Base-by-base conservation (phyloP, 1,139 yeast species). In the Yamadazyma sp. region DNA sequence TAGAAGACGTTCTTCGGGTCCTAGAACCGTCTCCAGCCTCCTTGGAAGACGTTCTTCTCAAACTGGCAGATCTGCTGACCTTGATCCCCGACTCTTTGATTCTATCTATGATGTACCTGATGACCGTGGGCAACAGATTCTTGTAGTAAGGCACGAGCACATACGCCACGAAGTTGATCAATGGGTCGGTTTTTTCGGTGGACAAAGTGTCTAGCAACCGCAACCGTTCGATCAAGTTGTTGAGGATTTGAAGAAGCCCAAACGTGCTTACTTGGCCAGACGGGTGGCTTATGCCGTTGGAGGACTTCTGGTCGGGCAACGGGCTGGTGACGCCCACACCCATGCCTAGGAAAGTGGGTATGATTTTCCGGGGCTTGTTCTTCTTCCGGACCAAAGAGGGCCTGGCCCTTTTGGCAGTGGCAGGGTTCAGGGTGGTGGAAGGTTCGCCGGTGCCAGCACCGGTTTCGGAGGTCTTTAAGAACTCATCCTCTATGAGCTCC, bases 101-200 rank as follows among this genome's bases (percentile, higher is more conserved):
- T 41, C 70, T 75, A 27, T 66, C 69, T 5, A 77, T 62, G n/a
- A 78, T 61, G 45, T 69, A 70, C 38, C 68, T 69, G 15, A 77
- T 69, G 2, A 75, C 56, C 22, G 60, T 47, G 0, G 85, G 84
- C 5, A 77, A 55, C 40, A 62, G 69, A 42, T 71, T 73, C 40
- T 68, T 72, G 53, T 66, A 80, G 53, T 73, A 78, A 0, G 85
- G 85, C 0, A 79, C 67, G 4, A 80, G 46, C 5, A 79, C 79
- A 47, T 73, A 74, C 1, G 73, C 77, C 31, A 78, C 58, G 51
- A 77, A 80, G 4, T 79, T 80, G 1, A 77, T 60, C 16, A 74
- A 58, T 4, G 59, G 58, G 2, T 61, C 54, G 7, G 58, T 57
- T 4, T 61, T 56, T 3, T 56, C 50, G 4, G 65, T 68, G 31